phyloP scores from a whole-genome alignment of 805 yeast genomes.

The Metschnikowia colocasiae region DNA sequence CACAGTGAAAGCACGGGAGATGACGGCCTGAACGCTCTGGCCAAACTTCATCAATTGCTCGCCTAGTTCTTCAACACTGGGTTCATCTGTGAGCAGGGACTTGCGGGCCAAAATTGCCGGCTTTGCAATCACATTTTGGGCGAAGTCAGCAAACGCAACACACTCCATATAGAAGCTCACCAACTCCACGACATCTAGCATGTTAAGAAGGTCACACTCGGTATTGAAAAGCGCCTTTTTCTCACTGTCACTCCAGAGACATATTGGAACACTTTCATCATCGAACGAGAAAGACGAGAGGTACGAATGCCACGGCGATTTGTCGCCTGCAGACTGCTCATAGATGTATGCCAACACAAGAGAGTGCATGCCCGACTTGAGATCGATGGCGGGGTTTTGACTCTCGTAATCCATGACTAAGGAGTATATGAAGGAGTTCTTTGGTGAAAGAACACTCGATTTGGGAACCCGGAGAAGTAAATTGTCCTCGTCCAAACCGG shows the following conservation, averaged over 20 bases:
- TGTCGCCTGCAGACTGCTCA: conserved; percentile 54
- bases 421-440: conserved; percentile 62
- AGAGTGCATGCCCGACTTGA: conserved; percentile 54
- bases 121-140: conserved; percentile 24
- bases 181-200: conserved; percentile 47
- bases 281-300: conserved; percentile 48
- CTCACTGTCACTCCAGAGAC: conserved; percentile 58
- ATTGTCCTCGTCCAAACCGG: conserved; percentile 24
- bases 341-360: conserved; percentile 68
- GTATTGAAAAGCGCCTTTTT: conserved; percentile 53
- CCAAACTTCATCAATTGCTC: conserved; percentile 47
- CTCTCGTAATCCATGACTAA: conserved; percentile 51
- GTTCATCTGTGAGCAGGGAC: background rate
- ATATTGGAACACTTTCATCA: conserved; percentile 49
- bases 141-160: conserved; percentile 37
- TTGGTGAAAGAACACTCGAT: conserved; percentile 51
- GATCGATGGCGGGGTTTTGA: conserved; percentile 30
- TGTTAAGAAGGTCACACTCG: conserved; percentile 58
- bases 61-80: conserved; percentile 6
- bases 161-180: conserved; percentile 38
- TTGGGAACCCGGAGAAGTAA: conserved; percentile 61
- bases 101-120: conserved; percentile 35
- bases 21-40: conserved; percentile 54
- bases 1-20: conserved; percentile 77
- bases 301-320: conserved; percentile 80